phyloP scores from a whole-genome alignment of 1,284 basidiomycete genomes.

The Heterobasidion parviporum region DNA sequence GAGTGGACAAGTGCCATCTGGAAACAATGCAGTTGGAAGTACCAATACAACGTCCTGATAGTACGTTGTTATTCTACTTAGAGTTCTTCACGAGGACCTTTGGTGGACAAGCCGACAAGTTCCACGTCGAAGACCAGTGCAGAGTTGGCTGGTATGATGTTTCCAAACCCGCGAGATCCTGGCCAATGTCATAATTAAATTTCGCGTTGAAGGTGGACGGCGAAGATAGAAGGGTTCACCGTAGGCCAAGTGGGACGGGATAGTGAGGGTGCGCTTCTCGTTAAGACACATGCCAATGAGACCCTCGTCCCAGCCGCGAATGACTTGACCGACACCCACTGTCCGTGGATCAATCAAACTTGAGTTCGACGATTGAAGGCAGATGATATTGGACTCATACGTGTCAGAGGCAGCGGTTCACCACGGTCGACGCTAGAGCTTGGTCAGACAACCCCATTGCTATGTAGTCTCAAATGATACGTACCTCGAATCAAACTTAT shows the following conservation, averaged over 20 bases:
- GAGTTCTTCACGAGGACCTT: conserved; percentile 28
- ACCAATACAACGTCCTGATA: not conserved
- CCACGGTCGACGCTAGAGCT: conserved; percentile 52
- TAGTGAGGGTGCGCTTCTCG: conserved; percentile 89
- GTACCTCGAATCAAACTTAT: conserved; percentile 80
- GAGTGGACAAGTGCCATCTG: no score
- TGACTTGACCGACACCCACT: conserved; percentile 80
- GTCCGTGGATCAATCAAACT: not conserved
- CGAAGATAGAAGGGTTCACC: conserved; percentile 41
- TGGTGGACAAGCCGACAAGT: conserved; percentile 46
- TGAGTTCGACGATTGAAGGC: not conserved
- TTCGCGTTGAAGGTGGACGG: no score
- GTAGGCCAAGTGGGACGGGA: conserved; percentile 73
- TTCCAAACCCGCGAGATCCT: conserved; percentile 74
- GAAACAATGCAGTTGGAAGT: no score
- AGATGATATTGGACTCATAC: conserved; percentile 29
- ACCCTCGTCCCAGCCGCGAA: conserved; percentile 77
- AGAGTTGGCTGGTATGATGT: conserved; percentile 75
- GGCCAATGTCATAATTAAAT: conserved; percentile 1
- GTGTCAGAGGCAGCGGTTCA: conserved; percentile 58
- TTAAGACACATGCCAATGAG: conserved; percentile 79
- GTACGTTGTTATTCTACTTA: conserved; percentile 8
- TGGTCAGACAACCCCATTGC: not conserved
- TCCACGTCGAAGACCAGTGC: conserved; percentile 88
- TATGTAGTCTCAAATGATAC: conserved; percentile 6